Percentiles rank a stretch among this genome's conserved stretches.
Evolutionary conservation across 176 grass and related monocot genomes (phyloP).

Genomic region (Carex scoparia): DNA sequence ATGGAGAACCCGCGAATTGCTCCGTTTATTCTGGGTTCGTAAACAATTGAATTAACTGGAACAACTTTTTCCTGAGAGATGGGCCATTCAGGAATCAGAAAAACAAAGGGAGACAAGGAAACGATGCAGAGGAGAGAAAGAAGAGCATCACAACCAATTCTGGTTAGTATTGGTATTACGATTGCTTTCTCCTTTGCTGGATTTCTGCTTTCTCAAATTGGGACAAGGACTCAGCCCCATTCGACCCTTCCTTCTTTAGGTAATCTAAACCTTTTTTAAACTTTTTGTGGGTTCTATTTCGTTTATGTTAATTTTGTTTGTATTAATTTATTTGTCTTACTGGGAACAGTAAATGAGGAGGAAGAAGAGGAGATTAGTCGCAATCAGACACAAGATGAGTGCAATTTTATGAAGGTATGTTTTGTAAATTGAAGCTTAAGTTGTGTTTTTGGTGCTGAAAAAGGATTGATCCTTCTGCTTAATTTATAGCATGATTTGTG

Average conservation of each 20-base stretch:
- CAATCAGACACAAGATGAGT: slow-evolving; percentile 6
- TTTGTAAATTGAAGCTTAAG: not conserved
- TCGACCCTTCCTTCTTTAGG: slow-evolving; percentile 23
- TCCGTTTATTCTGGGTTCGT: not conserved
- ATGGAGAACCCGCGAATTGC: not conserved
- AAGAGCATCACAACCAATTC: slow-evolving; percentile 19
- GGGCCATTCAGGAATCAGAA: not conserved
- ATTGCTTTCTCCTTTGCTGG: slow-evolving; percentile 61
- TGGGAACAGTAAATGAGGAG: slow-evolving; percentile 6
- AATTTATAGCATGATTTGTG: not conserved
- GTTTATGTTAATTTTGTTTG: not conserved
- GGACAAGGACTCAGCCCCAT: slow-evolving; percentile 21
- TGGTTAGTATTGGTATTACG: slow-evolving; percentile 52
- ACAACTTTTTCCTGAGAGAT: not conserved
- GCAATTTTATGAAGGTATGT: slow-evolving; percentile 17
- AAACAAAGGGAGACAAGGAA: not conserved
- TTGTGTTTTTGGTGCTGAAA: slow-evolving; percentile 10
- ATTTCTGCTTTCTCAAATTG: slow-evolving; percentile 47
- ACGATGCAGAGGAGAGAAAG: not conserved
- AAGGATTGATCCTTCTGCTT: not conserved
- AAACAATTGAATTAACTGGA: not conserved
- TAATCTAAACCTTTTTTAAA: not conserved
- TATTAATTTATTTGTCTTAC: not conserved
- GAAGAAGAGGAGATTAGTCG: not conserved
- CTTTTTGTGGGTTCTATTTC: slow-evolving; percentile 1